Percentiles rank a stretch among this genome's conserved stretches.
Conservation (phyloP, 2,329 filamentous ascomycete genomes). For the Harringtonia lauricola region DNA sequence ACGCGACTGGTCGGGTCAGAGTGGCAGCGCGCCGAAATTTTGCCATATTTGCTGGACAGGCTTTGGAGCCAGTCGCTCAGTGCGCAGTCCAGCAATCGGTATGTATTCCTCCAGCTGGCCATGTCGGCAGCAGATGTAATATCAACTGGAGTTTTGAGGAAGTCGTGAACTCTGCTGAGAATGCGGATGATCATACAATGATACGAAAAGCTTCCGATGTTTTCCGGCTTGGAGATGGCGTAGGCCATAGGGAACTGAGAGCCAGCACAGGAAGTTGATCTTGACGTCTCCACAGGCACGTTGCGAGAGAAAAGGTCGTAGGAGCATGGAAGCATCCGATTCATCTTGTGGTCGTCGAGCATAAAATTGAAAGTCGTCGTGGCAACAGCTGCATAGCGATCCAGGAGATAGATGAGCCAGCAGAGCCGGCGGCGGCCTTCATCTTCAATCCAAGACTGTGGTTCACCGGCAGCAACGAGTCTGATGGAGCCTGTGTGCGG, state of each 20-base stretch:
- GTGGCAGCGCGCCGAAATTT: conserved; percentile 68
- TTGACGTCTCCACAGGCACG: conserved; percentile 70
- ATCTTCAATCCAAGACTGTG: conserved; percentile 79
- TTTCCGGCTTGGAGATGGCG: conserved; percentile 48
- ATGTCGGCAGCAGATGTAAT: conserved; percentile 76
- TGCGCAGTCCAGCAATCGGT: conserved; percentile 71
- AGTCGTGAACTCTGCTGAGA: conserved; percentile 75
- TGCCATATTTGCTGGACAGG: conserved; percentile 72
- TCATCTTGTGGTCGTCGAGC: conserved; percentile 77
- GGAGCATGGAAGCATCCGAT: conserved; percentile 73
- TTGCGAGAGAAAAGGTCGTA: conserved; percentile 81
- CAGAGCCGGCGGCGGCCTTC: conserved; percentile 76
- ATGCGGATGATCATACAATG: conserved; percentile 85
- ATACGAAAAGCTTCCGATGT: conserved; percentile 77
- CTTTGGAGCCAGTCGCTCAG: conserved; percentile 76
- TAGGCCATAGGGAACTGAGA: too few species aligned
- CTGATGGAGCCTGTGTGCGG: conserved; percentile 81
- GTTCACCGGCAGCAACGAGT: conserved; percentile 71
- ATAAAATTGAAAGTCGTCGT: conserved; percentile 83
- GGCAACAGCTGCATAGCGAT: conserved; percentile 80
- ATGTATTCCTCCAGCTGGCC: conserved; percentile 78
- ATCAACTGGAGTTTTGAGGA: conserved; percentile 79
- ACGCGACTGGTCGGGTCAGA: conserved; percentile 58
- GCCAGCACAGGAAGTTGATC: conserved; percentile 43
- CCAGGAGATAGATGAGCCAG: conserved; percentile 89